Conservation (phyloP, 768 basidiomycete genomes). For the Favolaschia claudopus region DNA sequence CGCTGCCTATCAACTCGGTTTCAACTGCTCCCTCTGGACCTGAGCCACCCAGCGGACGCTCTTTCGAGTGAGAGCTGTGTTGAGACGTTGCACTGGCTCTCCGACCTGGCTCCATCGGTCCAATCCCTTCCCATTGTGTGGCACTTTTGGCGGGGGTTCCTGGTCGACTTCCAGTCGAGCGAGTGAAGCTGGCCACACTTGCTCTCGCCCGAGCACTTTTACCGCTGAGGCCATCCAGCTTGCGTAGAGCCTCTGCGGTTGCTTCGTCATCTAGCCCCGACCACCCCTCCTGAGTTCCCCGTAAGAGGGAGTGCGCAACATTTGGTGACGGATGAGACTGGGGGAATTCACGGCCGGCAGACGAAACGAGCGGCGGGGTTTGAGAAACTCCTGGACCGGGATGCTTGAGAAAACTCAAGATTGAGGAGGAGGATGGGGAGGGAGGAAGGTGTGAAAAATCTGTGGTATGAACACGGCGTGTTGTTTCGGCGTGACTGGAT, state of each 20-base stretch:
- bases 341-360: slow-evolving; percentile 52
- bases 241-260: slow-evolving; percentile 90
- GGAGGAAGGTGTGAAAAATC: slow-evolving; percentile 93
- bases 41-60: slow-evolving; percentile 46
- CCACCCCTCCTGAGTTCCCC: slow-evolving; percentile 92
- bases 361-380: slow-evolving; percentile 43
- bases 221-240: slow-evolving; percentile 87
- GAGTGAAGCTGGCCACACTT: slow-evolving; percentile 77
- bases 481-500: slow-evolving; percentile 61
- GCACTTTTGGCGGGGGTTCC: slow-evolving; percentile 74
- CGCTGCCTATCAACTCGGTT: slow-evolving; percentile 49
- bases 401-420: slow-evolving; percentile 81
- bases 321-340: slow-evolving; percentile 59
- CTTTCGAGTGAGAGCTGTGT: slow-evolving; percentile 53
- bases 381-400: slow-evolving; percentile 49
- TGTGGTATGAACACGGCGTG: slow-evolving; percentile 70
- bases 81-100: slow-evolving; percentile 45
- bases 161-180: slow-evolving; percentile 73
- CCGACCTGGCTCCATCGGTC: slow-evolving; percentile 45
- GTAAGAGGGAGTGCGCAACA: slow-evolving; percentile 84
- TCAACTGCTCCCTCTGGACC: slow-evolving; percentile 48
- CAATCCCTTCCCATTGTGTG: slow-evolving; percentile 81
- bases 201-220: slow-evolving; percentile 80
- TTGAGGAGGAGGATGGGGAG: slow-evolving; percentile 89
- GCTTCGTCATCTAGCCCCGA: slow-evolving; percentile 87